These are phyloP conservation scores for Salix exigua DNA, from an alignment of 345 rosid genomes.

Conservation along the genomic window DNA sequence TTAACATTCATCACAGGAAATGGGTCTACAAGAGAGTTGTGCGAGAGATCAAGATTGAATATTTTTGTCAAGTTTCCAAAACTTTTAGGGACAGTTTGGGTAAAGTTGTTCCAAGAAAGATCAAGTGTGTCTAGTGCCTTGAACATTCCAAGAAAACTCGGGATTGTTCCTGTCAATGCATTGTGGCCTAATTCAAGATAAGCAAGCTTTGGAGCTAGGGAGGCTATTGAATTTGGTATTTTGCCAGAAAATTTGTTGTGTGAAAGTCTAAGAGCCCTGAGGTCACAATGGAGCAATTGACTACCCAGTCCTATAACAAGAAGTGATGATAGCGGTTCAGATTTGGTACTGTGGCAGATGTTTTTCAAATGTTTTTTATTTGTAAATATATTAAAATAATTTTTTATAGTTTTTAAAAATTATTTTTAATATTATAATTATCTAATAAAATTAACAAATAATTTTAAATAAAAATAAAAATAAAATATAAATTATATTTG, in stretches of 20 bases:
- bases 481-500: too few relatives aligned
- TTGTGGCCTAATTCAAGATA: conserved; percentile 61
- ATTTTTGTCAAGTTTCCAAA: conserved; percentile 70
- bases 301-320: too few relatives aligned
- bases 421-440: too few relatives aligned
- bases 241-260: conserved; percentile 49
- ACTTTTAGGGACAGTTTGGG: conserved; percentile 51
- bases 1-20: conserved; percentile 65
- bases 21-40: conserved; percentile 54
- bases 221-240: conserved; percentile 49
- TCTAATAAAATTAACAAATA: too few relatives aligned
- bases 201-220: conserved; percentile 41
- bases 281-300: too few relatives aligned
- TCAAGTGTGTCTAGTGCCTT: conserved; percentile 56
- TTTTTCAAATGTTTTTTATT: too few relatives aligned
- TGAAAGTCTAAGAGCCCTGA: conserved; percentile 40
- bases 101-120: conserved; percentile 50
- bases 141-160: conserved; percentile 54
- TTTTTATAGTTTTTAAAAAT: too few relatives aligned
- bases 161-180: conserved; percentile 50
- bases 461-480: too few relatives aligned
- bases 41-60: conserved; percentile 69
- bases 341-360: too few relatives aligned
- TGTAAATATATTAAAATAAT: too few relatives aligned
- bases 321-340: too few relatives aligned